Evolutionary conservation across 176 grass and related monocot genomes (phyloP), one percentile per base, ranked within the genome.

Genomic region (Oryza coarctata): DNA sequence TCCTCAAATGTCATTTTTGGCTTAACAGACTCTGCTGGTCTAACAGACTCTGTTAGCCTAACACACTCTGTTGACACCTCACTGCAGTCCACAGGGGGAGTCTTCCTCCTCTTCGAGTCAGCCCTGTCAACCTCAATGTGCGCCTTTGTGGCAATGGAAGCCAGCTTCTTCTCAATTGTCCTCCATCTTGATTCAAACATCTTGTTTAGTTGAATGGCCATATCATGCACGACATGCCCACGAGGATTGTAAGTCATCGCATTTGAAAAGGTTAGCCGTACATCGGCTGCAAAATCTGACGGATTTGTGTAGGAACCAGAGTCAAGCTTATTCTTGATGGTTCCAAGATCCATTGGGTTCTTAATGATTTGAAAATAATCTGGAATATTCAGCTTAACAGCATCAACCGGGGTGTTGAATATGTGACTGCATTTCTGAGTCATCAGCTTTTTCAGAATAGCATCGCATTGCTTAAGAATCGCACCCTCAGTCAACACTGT

Each of bases 331-430:
- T 32, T 71, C 77, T 89, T 90, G 27, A 99, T 57, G 1, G 93
- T 94, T 60, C 93, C 91, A 79, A 99, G 83, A 82, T 99, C 97
- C 93, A 99, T 99, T 1, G 97, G 97, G 23, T 83, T 74, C 85
- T 99, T 95, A 55, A 99, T 93, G 33, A 99, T 86, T 13, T 90
- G 86, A 67, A 73, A 83, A 79, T 99, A 99, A 88, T 99, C 97
- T 20, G 97, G 97, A 82, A 99, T 96, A 9, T 99, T 91, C 15
- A 94, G 87, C 81, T 88, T 93, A 32, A 85, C 87, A 10, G 65
- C 85, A 36, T 99, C 97, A n/a, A 99, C 93, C 2, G 97, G 97
- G 13, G 14, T 18, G 73, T 88, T 94, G 63, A 99, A 99, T 70
- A 99, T 86, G 72, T 92, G 88, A 57, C 90, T 84, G 73, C 33